Base-by-base conservation (phyloP, 805 yeast genomes). In the Zygosaccharomyces gambellarensis region DNA sequence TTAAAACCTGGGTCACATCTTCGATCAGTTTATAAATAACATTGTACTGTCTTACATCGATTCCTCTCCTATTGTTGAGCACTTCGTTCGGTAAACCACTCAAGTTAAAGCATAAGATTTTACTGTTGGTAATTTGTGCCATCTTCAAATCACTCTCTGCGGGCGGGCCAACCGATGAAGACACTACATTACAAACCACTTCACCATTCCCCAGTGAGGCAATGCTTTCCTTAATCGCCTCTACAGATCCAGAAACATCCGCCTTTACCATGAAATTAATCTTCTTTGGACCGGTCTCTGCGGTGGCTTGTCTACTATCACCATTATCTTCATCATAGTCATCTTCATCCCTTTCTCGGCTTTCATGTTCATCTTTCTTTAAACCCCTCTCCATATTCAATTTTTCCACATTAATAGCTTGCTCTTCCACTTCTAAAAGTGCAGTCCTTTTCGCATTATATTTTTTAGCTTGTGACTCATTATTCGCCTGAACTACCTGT, bases 171-270 rank as follows among this genome's bases (percentile, higher is more conserved):
- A 90, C 96, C 23, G 83, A 90, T 32, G 83, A 77, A 39, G 78
- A 78, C 3, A 94, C 67, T 1, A 92, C 81, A n/a, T 74, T 68
- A 3, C 90, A 79, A 51, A 74, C 72, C 5, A 92, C 92, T 61
- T 87, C 95, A 1, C 85, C 87, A 64, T 92, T 90, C 5, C 97
- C 97, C n/a, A 94, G 69, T 10, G 83, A 82, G 50, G 76, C 75
- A 43, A 94, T 80, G 57, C 92, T 82, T 64, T 90, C 97, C 34
- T 73, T 77, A 30, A 94, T 86, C 1, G 99, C 99, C 64, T 94
- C 99, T 0, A 87, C 86, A 0, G 98, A 90, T 0, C 99, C 99
- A 57, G 84, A 83, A 1, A 92, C 97, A 69, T 94, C 99, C 0
- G 96, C 87, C 63, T 87, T 89, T 31, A 94, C 73, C 25, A 94